These are phyloP conservation scores for Botryotinia convoluta DNA, from an alignment of 2,329 filamentous ascomycete genomes.

Conservation along the genomic window DNA sequence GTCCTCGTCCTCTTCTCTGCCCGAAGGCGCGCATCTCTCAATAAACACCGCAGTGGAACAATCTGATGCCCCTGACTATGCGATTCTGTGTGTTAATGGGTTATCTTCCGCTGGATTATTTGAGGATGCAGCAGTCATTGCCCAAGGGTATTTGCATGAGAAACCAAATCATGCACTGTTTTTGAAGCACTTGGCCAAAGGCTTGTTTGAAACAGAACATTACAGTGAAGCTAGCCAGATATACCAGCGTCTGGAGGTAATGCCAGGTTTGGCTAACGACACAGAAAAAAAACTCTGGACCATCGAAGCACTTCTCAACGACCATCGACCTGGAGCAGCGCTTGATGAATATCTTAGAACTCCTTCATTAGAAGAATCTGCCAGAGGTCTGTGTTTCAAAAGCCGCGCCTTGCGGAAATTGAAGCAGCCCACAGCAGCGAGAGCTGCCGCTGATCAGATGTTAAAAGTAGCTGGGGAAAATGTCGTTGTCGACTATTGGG, in stretches of 20 bases:
- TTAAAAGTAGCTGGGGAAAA: background rate
- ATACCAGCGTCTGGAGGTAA: constrained; percentile 9
- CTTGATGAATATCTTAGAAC: constrained; percentile 6
- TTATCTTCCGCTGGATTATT: constrained; percentile 7
- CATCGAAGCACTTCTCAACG: constrained; percentile 11
- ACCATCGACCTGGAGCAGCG: constrained; percentile 8
- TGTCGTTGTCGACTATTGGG: background rate
- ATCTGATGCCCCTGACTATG: constrained; percentile 3
- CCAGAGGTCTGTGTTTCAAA: background rate
- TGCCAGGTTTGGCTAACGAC: constrained; percentile 1
- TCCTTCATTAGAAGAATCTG: background rate
- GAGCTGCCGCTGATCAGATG: constrained; percentile 2
- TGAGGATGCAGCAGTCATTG: constrained; percentile 8
- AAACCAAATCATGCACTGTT: constrained; percentile 9
- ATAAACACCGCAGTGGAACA: background rate
- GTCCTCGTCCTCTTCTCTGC: background rate
- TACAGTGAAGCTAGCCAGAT: constrained; percentile 12
- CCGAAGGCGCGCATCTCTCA: background rate
- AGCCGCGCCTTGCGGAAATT: constrained; percentile 7
- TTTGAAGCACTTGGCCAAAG: constrained; percentile 10
- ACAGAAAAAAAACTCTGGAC: constrained; percentile 2
- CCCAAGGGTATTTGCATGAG: constrained; percentile 12
- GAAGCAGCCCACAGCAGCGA: constrained; percentile 9
- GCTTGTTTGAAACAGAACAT: constrained; percentile 10
- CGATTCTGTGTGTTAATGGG: background rate